Conservation (phyloP, 176 grass and related monocot species). For the Miscanthus lutarioriparius region DNA sequence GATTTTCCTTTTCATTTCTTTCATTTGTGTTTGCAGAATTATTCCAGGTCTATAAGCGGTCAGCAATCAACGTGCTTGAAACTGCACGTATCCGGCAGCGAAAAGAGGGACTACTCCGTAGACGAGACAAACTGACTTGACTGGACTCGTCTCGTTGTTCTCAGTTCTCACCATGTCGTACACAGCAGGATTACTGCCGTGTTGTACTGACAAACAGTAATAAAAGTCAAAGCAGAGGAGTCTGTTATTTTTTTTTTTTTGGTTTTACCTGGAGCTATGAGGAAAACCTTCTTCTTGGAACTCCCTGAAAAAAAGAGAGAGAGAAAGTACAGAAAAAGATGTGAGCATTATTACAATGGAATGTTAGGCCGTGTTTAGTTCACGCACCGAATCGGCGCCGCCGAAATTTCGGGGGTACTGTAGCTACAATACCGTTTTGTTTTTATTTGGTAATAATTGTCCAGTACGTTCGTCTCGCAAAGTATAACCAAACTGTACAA, state of each 20-base stretch:
- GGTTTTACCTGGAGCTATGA: constrained; percentile 60
- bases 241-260: not conserved
- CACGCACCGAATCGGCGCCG: too few species aligned
- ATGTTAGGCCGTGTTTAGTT: too few species aligned
- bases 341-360: not conserved
- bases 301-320: not conserved
- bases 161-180: not conserved
- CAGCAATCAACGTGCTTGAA: constrained; percentile 13
- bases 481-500: too few species aligned
- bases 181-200: not conserved
- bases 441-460: too few species aligned
- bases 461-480: too few species aligned
- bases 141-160: not conserved
- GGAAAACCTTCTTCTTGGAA: not conserved
- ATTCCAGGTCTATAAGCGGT: constrained; percentile 21
- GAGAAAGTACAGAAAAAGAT: not conserved
- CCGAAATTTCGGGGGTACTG: too few species aligned
- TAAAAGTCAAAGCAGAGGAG: not conserved
- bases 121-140: constrained; percentile 16
- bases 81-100: constrained; percentile 1
- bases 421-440: too few species aligned
- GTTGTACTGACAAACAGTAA: not conserved
- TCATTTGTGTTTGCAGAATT: not conserved
- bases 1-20: too few species aligned
- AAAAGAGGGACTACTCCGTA: not conserved